Percentiles rank a stretch among this genome's conserved stretches.
These are phyloP conservation scores for Dactylellina drechsleri DNA, from an alignment of 2,329 filamentous ascomycete species.

Conservation along the genomic window DNA sequence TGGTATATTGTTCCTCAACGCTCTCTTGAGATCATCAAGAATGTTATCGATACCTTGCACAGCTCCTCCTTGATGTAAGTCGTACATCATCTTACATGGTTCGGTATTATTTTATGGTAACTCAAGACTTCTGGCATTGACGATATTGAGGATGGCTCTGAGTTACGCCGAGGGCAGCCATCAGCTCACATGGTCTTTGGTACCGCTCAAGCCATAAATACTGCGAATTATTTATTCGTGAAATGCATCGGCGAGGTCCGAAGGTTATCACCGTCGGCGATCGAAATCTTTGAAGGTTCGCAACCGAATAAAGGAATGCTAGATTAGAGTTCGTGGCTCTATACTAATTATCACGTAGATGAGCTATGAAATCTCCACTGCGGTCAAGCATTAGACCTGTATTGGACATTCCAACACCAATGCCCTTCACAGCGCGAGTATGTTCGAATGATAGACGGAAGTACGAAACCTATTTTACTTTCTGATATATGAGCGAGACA, in stretches of 20 bases:
- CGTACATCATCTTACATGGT: not conserved
- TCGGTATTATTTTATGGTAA: not conserved
- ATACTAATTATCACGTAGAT: constrained; percentile 5
- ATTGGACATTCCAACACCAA: constrained; percentile 30
- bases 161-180: constrained; percentile 16
- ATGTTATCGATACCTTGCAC: constrained; percentile 17
- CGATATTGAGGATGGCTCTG: constrained; percentile 33
- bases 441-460: constrained; percentile 43
- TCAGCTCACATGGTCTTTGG: constrained; percentile 38
- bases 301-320: not conserved
- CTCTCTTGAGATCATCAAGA: constrained; percentile 13
- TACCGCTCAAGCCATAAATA: constrained; percentile 25
- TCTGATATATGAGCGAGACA: not conserved
- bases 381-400: constrained; percentile 23
- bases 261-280: constrained; percentile 22
- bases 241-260: constrained; percentile 18
- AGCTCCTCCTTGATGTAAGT: constrained; percentile 20
- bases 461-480: constrained; percentile 7
- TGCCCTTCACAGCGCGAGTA: constrained; percentile 27
- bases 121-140: constrained; percentile 16
- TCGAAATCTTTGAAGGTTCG: constrained; percentile 24
- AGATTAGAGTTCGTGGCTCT: not conserved
- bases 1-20: constrained; percentile 24
- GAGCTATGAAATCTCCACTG: constrained; percentile 31
- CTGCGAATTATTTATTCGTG: constrained; percentile 31